A percentile compares a stretch with the other conserved stretches of the same genome.
These are phyloP conservation scores for Lachnellula willkommii DNA, from an alignment of 2,329 filamentous ascomycete genomes.

Conservation along the genomic window DNA sequence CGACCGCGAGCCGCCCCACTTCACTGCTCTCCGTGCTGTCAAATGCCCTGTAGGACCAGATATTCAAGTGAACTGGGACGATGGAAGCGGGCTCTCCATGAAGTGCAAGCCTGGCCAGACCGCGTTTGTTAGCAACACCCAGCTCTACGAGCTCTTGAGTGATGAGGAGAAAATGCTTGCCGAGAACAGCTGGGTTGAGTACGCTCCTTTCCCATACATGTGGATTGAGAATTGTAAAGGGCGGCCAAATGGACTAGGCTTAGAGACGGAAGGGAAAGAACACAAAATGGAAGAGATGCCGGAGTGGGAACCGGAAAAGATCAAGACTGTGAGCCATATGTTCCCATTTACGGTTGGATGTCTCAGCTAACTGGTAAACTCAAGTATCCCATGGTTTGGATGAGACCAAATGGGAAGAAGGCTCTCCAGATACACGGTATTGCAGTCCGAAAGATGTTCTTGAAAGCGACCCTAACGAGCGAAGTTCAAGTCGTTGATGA, in stretches of 20 bases:
- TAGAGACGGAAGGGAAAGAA: constrained; percentile 37
- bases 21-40: constrained; percentile 38
- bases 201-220: constrained; percentile 40
- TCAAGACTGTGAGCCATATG: constrained; percentile 29
- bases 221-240: constrained; percentile 40
- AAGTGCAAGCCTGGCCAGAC: constrained; percentile 39
- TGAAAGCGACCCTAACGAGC: constrained; percentile 33
- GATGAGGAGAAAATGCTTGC: constrained; percentile 37
- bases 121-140: constrained; percentile 40
- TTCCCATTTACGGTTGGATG: not conserved
- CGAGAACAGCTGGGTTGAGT: constrained; percentile 43
- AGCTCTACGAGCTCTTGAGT: constrained; percentile 38
- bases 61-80: constrained; percentile 39
- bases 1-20: constrained; percentile 37
- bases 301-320: constrained; percentile 31
- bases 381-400: constrained; percentile 42
- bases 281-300: constrained; percentile 35
- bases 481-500: constrained; percentile 35
- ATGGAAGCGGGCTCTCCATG: constrained; percentile 39
- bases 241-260: constrained; percentile 37
- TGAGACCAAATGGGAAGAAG: constrained; percentile 39
- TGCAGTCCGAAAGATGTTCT: constrained; percentile 35
- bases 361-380: not conserved
- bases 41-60: constrained; percentile 35
- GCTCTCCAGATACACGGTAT: constrained; percentile 42